These are phyloP conservation scores for Rhytidiadelphus loreus DNA, from an alignment of 225 moss, liverwort and hornwort genomes.

Conservation along the genomic window DNA sequence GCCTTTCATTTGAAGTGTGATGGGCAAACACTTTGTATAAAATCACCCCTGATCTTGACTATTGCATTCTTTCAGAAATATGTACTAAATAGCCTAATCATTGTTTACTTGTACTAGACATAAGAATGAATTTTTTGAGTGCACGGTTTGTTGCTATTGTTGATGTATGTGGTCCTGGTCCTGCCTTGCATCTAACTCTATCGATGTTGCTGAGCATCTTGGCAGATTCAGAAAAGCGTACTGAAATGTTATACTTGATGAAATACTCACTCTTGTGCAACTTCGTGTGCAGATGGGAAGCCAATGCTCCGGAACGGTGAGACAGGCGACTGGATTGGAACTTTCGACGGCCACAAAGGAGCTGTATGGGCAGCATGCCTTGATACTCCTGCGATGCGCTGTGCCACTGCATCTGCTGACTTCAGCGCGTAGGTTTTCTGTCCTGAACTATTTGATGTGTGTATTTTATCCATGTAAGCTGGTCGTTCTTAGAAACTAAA, in stretches of 20 bases:
- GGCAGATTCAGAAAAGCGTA: neutral
- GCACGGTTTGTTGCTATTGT: neutral
- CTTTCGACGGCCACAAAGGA: conserved; percentile 98
- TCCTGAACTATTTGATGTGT: neutral
- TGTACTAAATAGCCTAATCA: neutral
- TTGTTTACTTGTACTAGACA: neutral
- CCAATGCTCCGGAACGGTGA: conserved; percentile 99
- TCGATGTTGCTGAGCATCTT: neutral
- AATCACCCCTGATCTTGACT: neutral
- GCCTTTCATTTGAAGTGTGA: neutral
- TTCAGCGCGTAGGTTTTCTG: conserved; percentile 78
- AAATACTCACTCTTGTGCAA: neutral
- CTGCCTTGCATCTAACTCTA: neutral
- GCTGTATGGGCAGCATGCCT: conserved; percentile 99
- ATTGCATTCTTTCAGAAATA: neutral
- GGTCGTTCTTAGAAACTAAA: neutral
- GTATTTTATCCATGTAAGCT: neutral
- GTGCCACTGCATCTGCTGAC: conserved; percentile 98
- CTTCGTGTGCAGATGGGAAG: conserved; percentile 74
- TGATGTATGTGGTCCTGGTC: neutral
- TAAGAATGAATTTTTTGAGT: neutral
- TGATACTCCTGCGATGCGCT: conserved; percentile 83
- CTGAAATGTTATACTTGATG: neutral
- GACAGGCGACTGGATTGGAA: conserved; percentile 99
- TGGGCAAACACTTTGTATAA: neutral